Percentiles rank a stretch among this genome's conserved stretches.
These are phyloP conservation scores for Tremella fuciformis DNA, from an alignment of 768 basidiomycete species.

Conservation along the genomic window DNA sequence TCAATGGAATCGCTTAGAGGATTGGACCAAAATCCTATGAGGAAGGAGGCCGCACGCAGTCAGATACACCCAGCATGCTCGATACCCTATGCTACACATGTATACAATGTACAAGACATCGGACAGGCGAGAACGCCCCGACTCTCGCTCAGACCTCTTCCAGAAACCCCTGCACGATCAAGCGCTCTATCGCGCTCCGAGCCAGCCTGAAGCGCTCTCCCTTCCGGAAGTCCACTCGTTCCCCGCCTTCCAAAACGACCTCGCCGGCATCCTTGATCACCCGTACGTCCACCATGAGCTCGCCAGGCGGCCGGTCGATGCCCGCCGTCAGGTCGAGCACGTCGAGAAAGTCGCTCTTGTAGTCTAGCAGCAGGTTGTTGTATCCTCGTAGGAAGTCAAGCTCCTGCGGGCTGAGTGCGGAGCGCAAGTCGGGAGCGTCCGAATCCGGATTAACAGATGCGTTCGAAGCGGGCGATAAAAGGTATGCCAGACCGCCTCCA, in stretches of 20 bases:
- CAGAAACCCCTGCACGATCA: conserved; percentile 89
- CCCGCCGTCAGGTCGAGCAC: conserved; percentile 77
- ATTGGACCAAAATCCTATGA: neutral
- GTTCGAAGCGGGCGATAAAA: conserved; percentile 55
- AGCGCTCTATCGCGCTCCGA: conserved; percentile 83
- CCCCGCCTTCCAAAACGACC: conserved; percentile 87
- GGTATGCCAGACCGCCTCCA: conserved; percentile 73
- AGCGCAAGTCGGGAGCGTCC: conserved; percentile 41
- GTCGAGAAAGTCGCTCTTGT: conserved; percentile 77
- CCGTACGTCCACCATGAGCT: conserved; percentile 79
- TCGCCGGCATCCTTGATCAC: conserved; percentile 86
- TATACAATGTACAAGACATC: neutral
- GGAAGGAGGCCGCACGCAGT: neutral
- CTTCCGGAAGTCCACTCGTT: conserved; percentile 72
- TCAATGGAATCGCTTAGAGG: conserved; percentile 12
- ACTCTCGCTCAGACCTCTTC: conserved; percentile 63
- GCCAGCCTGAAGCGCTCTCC: conserved; percentile 87
- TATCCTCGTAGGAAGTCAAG: conserved; percentile 82
- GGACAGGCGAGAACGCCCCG: too few species aligned
- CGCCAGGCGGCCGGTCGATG: conserved; percentile 75
- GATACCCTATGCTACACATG: conserved; percentile 3
- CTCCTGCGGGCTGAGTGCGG: conserved; percentile 49
- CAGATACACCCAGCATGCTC: neutral
- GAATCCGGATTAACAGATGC: conserved; percentile 20
- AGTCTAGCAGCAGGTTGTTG: conserved; percentile 74